Evolutionary conservation across 495 filamentous ascomycete species (phyloP).

Genomic region (Barbatosphaeria neglecta): DNA sequence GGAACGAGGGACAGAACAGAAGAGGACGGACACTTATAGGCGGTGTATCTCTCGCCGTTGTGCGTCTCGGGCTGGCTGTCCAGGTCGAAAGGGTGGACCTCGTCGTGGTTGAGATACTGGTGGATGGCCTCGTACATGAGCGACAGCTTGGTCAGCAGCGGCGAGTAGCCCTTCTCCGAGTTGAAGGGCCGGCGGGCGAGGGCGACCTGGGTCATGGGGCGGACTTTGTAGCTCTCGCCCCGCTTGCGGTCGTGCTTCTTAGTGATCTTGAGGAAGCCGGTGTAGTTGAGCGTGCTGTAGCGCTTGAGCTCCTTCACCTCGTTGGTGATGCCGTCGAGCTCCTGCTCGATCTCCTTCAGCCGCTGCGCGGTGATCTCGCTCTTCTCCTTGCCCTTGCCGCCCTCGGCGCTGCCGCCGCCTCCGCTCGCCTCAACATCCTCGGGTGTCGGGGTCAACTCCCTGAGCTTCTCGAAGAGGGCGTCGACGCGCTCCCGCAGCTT

Average conservation of each 20-base stretch:
- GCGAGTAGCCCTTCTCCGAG: conserved; percentile 79
- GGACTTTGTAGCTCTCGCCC: conserved; percentile 67
- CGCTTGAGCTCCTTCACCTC: conserved; percentile 90
- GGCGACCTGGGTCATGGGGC: conserved; percentile 80
- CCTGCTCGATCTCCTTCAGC: conserved; percentile 58
- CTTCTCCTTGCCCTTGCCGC: conserved; percentile 15
- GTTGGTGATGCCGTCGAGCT: conserved; percentile 77
- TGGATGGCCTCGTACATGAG: conserved; percentile 92
- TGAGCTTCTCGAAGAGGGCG: conserved; percentile 47
- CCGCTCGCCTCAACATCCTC: too few species aligned
- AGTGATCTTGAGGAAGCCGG: conserved; percentile 91
- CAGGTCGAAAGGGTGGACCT: conserved; percentile 19
- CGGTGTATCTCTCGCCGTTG: conserved; percentile 63
- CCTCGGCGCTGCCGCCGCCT: too few species aligned
- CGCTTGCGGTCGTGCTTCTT: conserved; percentile 97
- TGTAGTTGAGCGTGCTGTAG: conserved; percentile 93
- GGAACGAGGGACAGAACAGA: too few species aligned
- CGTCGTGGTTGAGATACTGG: conserved; percentile 56
- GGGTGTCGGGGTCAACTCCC: conserved; percentile 36
- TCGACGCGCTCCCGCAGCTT: conserved; percentile 58
- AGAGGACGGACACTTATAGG: conserved; percentile 66
- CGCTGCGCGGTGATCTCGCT: conserved; percentile 36
- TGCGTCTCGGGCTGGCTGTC: conserved; percentile 29
- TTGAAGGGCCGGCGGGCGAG: conserved; percentile 84
- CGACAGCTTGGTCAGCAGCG: conserved; percentile 78